Percentiles rank a stretch among this genome's conserved stretches.
Conservation (phyloP, 345 rosid species). For the Turritis glabra region DNA sequence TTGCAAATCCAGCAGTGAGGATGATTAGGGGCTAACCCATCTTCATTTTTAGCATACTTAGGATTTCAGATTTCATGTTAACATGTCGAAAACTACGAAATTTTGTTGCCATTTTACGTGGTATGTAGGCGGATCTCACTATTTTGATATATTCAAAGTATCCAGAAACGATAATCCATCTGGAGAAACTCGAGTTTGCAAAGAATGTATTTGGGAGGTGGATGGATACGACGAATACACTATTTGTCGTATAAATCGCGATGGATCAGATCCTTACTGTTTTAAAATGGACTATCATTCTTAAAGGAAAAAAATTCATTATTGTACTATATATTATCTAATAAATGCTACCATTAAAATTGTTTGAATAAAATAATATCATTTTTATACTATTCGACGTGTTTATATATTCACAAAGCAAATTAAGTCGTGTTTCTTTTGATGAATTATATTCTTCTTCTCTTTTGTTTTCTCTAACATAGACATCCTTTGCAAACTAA, state of each 20-base stretch:
- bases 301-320: background rate
- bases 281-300: background rate
- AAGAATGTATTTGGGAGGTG: background rate
- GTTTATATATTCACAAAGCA: background rate
- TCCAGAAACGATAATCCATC: background rate
- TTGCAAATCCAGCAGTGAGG: background rate
- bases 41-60: background rate
- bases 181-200: background rate
- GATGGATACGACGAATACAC: accelerated
- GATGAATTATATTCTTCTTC: background rate
- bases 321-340: too few relatives aligned
- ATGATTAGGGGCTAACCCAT: background rate
- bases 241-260: background rate
- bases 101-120: background rate
- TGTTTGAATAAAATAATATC: background rate
- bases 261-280: background rate
- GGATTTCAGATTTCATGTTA: background rate
- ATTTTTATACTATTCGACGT: background rate
- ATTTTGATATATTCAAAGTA: background rate
- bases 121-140: background rate
- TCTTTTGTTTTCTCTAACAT: background rate
- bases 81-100: background rate
- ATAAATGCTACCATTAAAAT: background rate
- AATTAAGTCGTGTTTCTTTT: background rate
- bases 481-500: background rate